Evolutionary conservation across 2,329 filamentous ascomycete genomes (phyloP), one percentile per base, ranked within the genome.

Genomic region (Colletotrichum zoysiae): DNA sequence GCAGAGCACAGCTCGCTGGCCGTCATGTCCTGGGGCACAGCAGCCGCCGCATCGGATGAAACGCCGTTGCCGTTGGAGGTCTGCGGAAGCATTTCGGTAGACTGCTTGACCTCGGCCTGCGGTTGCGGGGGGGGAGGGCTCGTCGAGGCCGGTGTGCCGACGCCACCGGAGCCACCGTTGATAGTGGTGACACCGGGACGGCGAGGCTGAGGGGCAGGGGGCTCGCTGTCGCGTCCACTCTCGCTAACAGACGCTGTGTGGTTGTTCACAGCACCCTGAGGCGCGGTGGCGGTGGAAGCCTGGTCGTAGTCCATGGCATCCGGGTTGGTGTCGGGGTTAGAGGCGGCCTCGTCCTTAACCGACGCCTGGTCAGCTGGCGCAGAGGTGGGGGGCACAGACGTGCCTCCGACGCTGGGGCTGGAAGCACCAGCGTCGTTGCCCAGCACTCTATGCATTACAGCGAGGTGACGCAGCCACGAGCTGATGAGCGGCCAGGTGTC

Each of bases 381-480:
- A 68, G 61, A 76, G 68, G 74, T 80, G 77, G 57, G 76, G 75
- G 73, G 78, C 79, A 66, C 76, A 78, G 63, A n/a, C 8, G 77
- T 82, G 74, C 71, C 78, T 42, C 65, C 80, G 50, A 68, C 76
- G 50, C 69, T 76, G 51, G 78, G 78, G 12, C 80, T 79, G 1
- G 78, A 74, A 3, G 81, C 77, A 6, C 79, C 79, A 12, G 86
- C 87, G 33, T 88, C 84, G 55, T 88, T 89, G 74, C 86, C 85
- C 30, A 90, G 79, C 2, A 90, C 88, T 71, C 89, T 87, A 72
- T 88, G 86, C 88, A 90, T 90, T 57, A 90, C 88, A 2, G 85
- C 85, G 20, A 90, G 80, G 75, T 90, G 88, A 46, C 88, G 85
- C 66, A 87, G 85, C 88, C 88, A 90, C 35, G 88, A 88, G 16